These are phyloP conservation scores for Pyrus betulifolia DNA, from an alignment of 306 rosid species.

Conservation along the genomic window DNA sequence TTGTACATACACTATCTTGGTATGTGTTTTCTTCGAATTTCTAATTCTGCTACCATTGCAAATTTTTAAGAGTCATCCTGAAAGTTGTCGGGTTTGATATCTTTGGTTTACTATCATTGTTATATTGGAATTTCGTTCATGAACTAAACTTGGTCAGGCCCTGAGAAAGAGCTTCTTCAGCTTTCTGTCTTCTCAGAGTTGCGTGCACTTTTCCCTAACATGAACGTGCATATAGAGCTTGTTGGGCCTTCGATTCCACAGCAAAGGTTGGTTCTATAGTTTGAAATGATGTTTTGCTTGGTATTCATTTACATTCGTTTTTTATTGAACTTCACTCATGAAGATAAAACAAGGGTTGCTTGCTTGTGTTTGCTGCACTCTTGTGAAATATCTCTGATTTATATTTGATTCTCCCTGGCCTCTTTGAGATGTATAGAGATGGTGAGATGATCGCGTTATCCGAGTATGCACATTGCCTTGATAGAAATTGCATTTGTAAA, in stretches of 20 bases:
- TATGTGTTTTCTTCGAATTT: slow-evolving; percentile 25
- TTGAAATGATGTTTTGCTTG: background rate
- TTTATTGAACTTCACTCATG: background rate
- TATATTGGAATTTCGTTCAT: background rate
- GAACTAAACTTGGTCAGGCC: slow-evolving; percentile 39
- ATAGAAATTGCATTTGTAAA: slow-evolving; percentile 57
- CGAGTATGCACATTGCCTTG: slow-evolving; percentile 48
- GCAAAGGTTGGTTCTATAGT: slow-evolving; percentile 47
- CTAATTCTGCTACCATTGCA: slow-evolving; percentile 1
- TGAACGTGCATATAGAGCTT: slow-evolving; percentile 51
- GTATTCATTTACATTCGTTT: background rate
- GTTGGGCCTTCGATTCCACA: slow-evolving; percentile 79
- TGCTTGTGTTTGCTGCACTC: background rate
- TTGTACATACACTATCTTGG: slow-evolving; percentile 82
- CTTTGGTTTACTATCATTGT: background rate
- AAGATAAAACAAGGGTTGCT: background rate
- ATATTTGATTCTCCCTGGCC: background rate
- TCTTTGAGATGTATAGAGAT: slow-evolving; percentile 50
- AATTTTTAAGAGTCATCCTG: background rate
- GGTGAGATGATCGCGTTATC: slow-evolving; percentile 53
- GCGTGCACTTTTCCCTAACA: slow-evolving; percentile 66
- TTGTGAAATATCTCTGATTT: background rate
- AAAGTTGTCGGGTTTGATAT: background rate
- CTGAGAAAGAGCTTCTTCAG: slow-evolving; percentile 86
- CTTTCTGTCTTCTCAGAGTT: slow-evolving; percentile 71